phyloP scores from a whole-genome alignment of 345 rosid species.

The Turnera subulata region DNA sequence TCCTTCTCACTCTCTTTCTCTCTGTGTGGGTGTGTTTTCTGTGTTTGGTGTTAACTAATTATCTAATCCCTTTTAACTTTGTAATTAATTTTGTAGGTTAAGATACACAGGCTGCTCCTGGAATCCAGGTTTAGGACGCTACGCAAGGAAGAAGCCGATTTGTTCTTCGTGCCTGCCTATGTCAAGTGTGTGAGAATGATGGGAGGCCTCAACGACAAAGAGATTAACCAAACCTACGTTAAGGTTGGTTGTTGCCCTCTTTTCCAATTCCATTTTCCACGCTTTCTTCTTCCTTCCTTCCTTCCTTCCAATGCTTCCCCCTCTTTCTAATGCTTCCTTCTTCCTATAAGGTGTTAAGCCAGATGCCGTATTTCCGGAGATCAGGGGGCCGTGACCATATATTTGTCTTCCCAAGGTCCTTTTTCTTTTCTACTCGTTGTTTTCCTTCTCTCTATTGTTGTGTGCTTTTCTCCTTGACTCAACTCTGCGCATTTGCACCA shows the following conservation, averaged over 20 bases:
- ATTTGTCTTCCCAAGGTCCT: constrained; percentile 89
- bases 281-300: too few relatives aligned
- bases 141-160: constrained; percentile 77
- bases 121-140: constrained; percentile 67
- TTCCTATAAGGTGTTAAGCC: constrained; percentile 65
- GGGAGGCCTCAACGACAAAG: constrained; percentile 93
- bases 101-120: constrained; percentile 63
- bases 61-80: not conserved
- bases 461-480: not conserved
- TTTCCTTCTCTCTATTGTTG: not conserved
- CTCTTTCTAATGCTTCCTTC: too few relatives aligned
- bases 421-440: not conserved
- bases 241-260: too few relatives aligned
- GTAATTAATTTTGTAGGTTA: constrained; percentile 49
- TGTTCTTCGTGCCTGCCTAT: constrained; percentile 94
- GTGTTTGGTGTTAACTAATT: not conserved
- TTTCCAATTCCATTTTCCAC: not conserved
- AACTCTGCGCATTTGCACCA: not conserved
- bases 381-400: constrained; percentile 97
- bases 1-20: too few relatives aligned
- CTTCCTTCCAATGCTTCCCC: too few relatives aligned
- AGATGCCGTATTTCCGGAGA: constrained; percentile 86
- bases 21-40: not conserved
- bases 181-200: constrained; percentile 84
- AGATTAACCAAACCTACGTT: constrained; percentile 50